Percentiles rank a stretch among this genome's conserved stretches.
These are phyloP conservation scores for Nephelium lappaceum DNA, from an alignment of 345 rosid genomes.

Conservation along the genomic window DNA sequence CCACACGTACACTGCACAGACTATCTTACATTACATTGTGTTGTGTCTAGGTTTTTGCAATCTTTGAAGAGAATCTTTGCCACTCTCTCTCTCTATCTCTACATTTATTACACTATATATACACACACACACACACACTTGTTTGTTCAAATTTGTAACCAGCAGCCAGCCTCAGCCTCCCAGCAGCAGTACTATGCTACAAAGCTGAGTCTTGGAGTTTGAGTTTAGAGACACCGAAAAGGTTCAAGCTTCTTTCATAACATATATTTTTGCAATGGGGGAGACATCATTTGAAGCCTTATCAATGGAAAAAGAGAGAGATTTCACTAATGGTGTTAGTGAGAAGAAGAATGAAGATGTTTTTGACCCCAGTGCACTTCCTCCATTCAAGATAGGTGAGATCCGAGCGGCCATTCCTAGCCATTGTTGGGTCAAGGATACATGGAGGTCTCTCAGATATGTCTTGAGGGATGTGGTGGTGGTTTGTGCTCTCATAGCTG, in stretches of 20 bases:
- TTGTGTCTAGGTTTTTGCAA: neutral
- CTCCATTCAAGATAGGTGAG: constrained; percentile 67
- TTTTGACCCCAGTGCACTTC: constrained; percentile 66
- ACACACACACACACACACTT: too few species aligned
- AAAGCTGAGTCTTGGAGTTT: neutral
- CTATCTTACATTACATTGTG: neutral
- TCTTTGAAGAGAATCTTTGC: neutral
- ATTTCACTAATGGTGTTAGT: neutral
- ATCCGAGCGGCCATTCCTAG: constrained; percentile 74
- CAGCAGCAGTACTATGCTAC: neutral
- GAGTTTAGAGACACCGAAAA: neutral
- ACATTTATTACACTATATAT: neutral
- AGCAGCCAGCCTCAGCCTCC: neutral
- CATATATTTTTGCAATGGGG: neutral
- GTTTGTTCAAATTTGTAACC: neutral
- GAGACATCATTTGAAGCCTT: neutral
- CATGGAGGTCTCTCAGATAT: constrained; percentile 68
- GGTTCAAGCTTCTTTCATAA: neutral
- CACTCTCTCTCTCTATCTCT: neutral
- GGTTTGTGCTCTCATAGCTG: constrained; percentile 47
- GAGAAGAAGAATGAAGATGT: neutral
- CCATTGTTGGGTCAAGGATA: constrained; percentile 76
- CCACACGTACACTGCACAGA: neutral
- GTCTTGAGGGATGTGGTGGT: constrained; percentile 61
- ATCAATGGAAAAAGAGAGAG: neutral